These are phyloP conservation scores for Phlyctochytrium bullatum DNA, from an alignment of 192 early-diverging fungal genomes.

Conservation along the genomic window DNA sequence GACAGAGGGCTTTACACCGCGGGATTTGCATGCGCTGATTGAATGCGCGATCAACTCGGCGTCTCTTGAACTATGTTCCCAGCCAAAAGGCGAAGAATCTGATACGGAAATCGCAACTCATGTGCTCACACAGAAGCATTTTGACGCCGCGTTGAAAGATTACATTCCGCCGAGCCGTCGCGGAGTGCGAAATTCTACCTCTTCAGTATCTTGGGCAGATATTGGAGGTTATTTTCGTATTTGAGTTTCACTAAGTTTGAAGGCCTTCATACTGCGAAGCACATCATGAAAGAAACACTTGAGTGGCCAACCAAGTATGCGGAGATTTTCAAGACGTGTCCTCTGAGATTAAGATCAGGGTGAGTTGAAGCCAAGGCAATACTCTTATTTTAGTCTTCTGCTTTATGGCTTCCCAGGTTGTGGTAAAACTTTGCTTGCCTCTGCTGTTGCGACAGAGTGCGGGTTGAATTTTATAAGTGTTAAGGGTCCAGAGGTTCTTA, in stretches of 20 bases:
- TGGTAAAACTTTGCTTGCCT: conserved; percentile 94
- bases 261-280: conserved; percentile 77
- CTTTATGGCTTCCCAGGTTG: conserved; percentile 98
- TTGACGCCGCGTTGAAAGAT: conserved; percentile 68
- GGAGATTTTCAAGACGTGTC: conserved; percentile 81
- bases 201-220: conserved; percentile 77
- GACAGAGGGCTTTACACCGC: conserved; percentile 86
- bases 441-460: conserved; percentile 94
- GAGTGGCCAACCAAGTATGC: conserved; percentile 96
- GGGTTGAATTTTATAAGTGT: conserved; percentile 95
- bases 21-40: conserved; percentile 74
- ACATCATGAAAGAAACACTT: conserved; percentile 82
- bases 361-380: conserved; percentile 19
- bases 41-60: conserved; percentile 80
- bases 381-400: conserved; percentile 56
- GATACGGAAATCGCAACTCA: background rate
- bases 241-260: background rate
- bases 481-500: conserved; percentile 96
- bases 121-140: conserved; percentile 44
- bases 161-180: conserved; percentile 79
- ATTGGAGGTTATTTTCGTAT: conserved; percentile 66
- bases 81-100: conserved; percentile 34
- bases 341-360: conserved; percentile 87
- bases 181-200: conserved; percentile 74
- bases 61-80: conserved; percentile 54